A percentile compares a stretch with the other conserved stretches of the same genome.
Evolutionary conservation across 1,284 basidiomycete species (phyloP).

Genomic region (Trametes pubescens): DNA sequence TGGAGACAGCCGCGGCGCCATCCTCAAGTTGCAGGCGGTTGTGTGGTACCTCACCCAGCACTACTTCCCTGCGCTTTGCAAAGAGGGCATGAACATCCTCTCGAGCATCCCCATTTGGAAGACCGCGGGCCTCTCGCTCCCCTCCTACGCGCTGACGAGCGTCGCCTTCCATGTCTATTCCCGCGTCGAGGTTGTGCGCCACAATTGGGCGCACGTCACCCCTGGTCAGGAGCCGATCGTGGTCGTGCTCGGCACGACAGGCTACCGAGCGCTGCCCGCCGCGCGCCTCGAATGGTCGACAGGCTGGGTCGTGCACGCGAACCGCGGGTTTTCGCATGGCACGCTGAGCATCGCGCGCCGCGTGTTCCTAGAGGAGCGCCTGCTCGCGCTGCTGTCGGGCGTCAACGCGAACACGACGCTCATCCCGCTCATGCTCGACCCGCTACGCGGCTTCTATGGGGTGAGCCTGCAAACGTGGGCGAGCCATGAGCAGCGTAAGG

Average conservation of each 20-base stretch:
- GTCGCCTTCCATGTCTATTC: constrained; percentile 43
- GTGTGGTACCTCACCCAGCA: constrained; percentile 41
- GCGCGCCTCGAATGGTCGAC: constrained; percentile 36
- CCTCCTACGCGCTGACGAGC: constrained; percentile 40
- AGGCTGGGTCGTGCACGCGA: constrained; percentile 38
- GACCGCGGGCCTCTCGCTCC: constrained; percentile 25
- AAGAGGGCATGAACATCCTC: constrained; percentile 41
- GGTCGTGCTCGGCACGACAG: constrained; percentile 43
- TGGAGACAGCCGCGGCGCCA: constrained; percentile 34
- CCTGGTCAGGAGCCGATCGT: constrained; percentile 37
- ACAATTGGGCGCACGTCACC: constrained; percentile 36
- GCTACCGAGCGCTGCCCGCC: constrained; percentile 34
- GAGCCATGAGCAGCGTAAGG: constrained; percentile 38
- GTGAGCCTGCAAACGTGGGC: constrained; percentile 42
- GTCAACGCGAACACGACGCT: constrained; percentile 45
- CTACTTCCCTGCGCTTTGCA: constrained; percentile 42
- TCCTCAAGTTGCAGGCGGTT: constrained; percentile 41
- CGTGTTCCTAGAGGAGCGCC: constrained; percentile 42
- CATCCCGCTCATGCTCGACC: constrained; percentile 40
- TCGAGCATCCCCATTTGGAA: constrained; percentile 44
- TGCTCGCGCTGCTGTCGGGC: constrained; percentile 38
- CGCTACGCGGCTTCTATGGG: constrained; percentile 39
- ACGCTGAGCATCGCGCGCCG: constrained; percentile 41
- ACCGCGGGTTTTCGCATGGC: constrained; percentile 39
- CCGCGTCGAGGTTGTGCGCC: constrained; percentile 31